phyloP scores from a whole-genome alignment of 306 rosid genomes.

The Vigna mungo region DNA sequence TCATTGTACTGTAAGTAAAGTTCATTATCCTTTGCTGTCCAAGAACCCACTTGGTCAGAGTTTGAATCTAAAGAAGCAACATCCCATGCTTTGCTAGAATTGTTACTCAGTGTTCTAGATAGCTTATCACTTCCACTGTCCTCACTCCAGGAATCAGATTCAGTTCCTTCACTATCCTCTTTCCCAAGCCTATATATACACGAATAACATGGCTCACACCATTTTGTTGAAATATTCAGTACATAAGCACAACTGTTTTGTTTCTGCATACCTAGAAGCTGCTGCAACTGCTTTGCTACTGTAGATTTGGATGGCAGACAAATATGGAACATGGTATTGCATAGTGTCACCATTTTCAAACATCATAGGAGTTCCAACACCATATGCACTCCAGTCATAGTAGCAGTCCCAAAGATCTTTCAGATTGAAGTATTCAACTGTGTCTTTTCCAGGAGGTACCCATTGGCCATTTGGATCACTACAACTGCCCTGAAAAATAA shows the following conservation, averaged over 20 bases:
- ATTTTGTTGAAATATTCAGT: constrained; percentile 3
- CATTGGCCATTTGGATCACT: constrained; percentile 59
- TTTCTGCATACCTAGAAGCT: constrained; percentile 58
- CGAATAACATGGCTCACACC: constrained; percentile 7
- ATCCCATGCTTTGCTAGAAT: constrained; percentile 79
- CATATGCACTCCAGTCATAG: constrained; percentile 77
- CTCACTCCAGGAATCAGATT: constrained; percentile 70
- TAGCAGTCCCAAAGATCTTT: constrained; percentile 76
- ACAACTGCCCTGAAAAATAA: constrained; percentile 56
- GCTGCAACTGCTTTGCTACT: constrained; percentile 52
- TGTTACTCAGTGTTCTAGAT: constrained; percentile 65
- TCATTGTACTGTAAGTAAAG: constrained; percentile 67
- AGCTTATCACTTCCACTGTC: constrained; percentile 67
- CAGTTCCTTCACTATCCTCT: constrained; percentile 53
- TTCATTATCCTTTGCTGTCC: constrained; percentile 53
- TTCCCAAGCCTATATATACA: constrained; percentile 48
- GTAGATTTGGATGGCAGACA: constrained; percentile 77
- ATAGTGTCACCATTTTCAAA: constrained; percentile 51
- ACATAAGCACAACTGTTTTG: neutral
- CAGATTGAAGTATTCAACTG: constrained; percentile 59
- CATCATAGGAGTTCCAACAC: constrained; percentile 65
- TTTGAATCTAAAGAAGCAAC: constrained; percentile 63
- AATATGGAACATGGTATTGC: constrained; percentile 70
- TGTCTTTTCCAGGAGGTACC: constrained; percentile 59
- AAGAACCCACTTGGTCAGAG: constrained; percentile 58